Evolutionary conservation across 2,329 filamentous ascomycete species (phyloP), one percentile per base, ranked within the genome.

Genomic region (Ramichloridium luteum): DNA sequence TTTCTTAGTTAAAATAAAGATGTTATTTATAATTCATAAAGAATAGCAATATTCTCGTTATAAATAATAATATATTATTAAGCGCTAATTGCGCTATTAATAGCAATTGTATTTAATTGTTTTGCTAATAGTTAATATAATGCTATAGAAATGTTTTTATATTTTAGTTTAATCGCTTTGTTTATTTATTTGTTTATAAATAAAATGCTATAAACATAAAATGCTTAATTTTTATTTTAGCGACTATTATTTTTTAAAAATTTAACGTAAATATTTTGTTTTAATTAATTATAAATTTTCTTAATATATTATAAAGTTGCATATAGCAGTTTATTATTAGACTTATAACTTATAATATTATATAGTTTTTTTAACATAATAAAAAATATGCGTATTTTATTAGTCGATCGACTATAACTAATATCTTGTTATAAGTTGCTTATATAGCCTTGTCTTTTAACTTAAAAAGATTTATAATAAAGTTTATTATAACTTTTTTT

Each of bases 141-240:
- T 23, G 20, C 20, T n/a, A 8, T 8, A 23, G 20, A n/a, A 8
- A 23, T 8, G 20, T n/a, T 23, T 23, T n/a, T 23, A 23, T 8
- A 8, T 8, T 23, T 23, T 23, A 23, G 20, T 23, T 23, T 8
- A n/a, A 23, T 23, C 20, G 8, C 20, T 23, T 23, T 8, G 20
- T 23, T n/a, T 23, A 23, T 23, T n/a, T 23, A 23, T 23, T n/a
- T 23, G 20, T 23, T 23, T 23, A n/a, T 23, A 23, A n/a, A n/a
- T 23, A 23, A n/a, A 23, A 23, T 23, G 20, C 20, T n/a, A n/a
- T 23, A 23, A n/a, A 23, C n/a, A 23, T 23, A 23, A n/a, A 8
- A 23, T 23, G 20, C n/a, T 23, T 23, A n/a, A n/a, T 23, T 23
- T n/a, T n/a, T 8, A 23, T 23, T n/a, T 23, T 23, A 23, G 20